Evolutionary conservation across 169 alveolate species (phyloP), one percentile per base, ranked within the genome.

Genomic region (Ichthyophthirius multifiliis): DNA sequence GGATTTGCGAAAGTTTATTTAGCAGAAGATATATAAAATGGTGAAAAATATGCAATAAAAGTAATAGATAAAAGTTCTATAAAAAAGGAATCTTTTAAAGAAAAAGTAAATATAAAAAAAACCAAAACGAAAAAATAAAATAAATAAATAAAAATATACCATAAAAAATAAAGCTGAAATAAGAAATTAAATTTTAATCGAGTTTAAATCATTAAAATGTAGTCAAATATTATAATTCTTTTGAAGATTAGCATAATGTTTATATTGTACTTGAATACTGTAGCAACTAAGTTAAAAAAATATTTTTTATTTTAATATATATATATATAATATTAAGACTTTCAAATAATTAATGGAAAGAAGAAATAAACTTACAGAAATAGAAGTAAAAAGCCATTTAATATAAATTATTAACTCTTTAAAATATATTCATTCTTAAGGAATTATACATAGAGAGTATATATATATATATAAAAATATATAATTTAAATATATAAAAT

Each of bases 1-100:
- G 97, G 97, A 13, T 93, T 93, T 83, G 95, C 95, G 23, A 83
- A 87, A 76, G 89, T 93, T 74, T 90, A 87, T 64, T 92, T 88
- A 77, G 78, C 90, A 39, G 75, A 67, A 7, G 78, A 87, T 48
- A 34, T 74, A 45, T 91, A 86, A 65, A 83, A 90, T 20, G 85
- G 74, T 44, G 73, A 73, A 65, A 35, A 77, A 7, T 86, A 74
- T 16, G 97, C 97, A 3, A 93, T 93, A 0, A 94, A 94, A 83
- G 88, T 94, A 35, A 82, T 94, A 20, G 90, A 86, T 18, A 94
- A 94, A 85, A 65, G 83, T 74, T 45, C 85, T 27, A 88, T 91
- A 39, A 83, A 89, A 0, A 89, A 88, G 84, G 71, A 87, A 10
- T 62, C 94, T 65, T 91, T 94, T 18, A 86, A 88, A 75, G 85